A percentile compares a stretch with the other conserved stretches of the same genome.
phyloP scores from a whole-genome alignment of 2,329 filamentous ascomycete species.

The Trichoderma sp. region DNA sequence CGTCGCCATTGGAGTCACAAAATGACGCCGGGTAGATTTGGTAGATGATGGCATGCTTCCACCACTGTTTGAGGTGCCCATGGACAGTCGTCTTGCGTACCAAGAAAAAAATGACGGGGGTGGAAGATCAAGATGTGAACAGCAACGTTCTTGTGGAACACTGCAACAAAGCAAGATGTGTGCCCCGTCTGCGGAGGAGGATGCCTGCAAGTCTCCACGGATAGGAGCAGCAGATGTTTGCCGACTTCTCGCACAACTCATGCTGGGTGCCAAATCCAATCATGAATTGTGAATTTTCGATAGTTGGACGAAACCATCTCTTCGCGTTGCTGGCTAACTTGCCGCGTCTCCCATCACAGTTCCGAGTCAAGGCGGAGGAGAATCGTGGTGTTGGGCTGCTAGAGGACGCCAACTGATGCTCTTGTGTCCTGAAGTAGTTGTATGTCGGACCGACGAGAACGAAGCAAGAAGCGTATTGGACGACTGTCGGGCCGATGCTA shows the following conservation, averaged over 20 bases:
- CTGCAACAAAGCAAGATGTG: too few species aligned
- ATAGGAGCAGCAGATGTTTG: neutral
- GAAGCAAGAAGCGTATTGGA: neutral
- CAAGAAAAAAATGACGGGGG: neutral
- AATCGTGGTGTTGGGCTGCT: neutral
- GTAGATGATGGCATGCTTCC: constrained; percentile 61
- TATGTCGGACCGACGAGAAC: constrained; percentile 24
- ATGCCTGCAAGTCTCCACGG: neutral
- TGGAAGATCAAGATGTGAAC: neutral
- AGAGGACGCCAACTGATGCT: neutral
- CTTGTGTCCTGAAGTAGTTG: constrained; percentile 1
- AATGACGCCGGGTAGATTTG: constrained; percentile 64
- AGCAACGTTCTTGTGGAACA: too few species aligned
- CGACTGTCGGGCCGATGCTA: constrained; percentile 17
- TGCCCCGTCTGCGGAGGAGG: too few species aligned
- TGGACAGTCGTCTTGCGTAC: constrained; percentile 34
- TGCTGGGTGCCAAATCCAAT: neutral
- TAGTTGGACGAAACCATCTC: neutral
- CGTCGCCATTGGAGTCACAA: constrained; percentile 59
- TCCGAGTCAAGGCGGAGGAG: neutral
- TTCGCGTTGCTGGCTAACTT: neutral
- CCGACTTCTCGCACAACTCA: neutral
- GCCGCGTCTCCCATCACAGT: neutral
- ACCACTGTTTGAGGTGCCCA: constrained; percentile 46
- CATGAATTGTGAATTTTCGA: neutral